Evolutionary conservation across 2,329 filamentous ascomycete genomes (phyloP).

Genomic region (Lasiodiplodia sp.): DNA sequence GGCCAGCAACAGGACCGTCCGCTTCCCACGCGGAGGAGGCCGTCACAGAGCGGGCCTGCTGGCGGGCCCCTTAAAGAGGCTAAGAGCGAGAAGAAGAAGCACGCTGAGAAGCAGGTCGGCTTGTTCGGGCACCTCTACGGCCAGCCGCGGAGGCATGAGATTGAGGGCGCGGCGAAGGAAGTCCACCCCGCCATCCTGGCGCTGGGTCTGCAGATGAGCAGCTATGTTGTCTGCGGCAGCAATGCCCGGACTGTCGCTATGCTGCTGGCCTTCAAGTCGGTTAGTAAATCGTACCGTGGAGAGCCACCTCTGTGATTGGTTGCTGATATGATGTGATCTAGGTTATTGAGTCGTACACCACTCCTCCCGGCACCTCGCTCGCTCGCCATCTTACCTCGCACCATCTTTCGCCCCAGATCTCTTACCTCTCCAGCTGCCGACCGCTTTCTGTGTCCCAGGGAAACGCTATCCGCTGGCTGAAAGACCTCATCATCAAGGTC

Average conservation of each 20-base stretch:
- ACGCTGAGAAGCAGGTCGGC: slow-evolving; percentile 66
- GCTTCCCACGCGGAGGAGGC: slow-evolving; percentile 42
- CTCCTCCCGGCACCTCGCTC: slow-evolving; percentile 82
- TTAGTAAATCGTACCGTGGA: slow-evolving; percentile 47
- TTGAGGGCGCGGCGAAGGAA: slow-evolving; percentile 69
- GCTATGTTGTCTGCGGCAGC: slow-evolving; percentile 87
- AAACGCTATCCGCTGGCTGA: slow-evolving; percentile 93
- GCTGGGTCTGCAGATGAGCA: slow-evolving; percentile 87
- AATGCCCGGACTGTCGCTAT: slow-evolving; percentile 88
- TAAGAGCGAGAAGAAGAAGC: slow-evolving; percentile 45
- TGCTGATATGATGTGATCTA: slow-evolving; percentile 47
- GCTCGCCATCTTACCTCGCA: slow-evolving; percentile 91
- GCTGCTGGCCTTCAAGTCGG: slow-evolving; percentile 86
- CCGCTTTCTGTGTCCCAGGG: slow-evolving; percentile 97
- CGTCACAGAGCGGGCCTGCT: slow-evolving; percentile 42
- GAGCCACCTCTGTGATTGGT: too few relatives aligned
- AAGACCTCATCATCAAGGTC: slow-evolving; percentile 88
- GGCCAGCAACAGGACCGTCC: slow-evolving; percentile 35
- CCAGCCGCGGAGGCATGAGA: slow-evolving; percentile 71
- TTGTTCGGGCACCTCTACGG: slow-evolving; percentile 86
- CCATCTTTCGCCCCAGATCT: slow-evolving; percentile 91
- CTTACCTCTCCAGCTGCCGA: slow-evolving; percentile 91
- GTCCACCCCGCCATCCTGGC: slow-evolving; percentile 87
- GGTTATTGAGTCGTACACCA: slow-evolving; percentile 93
- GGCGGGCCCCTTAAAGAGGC: slow-evolving; percentile 38